Conservation (phyloP, 345 rosid genomes). For the Boechera retrofracta region DNA sequence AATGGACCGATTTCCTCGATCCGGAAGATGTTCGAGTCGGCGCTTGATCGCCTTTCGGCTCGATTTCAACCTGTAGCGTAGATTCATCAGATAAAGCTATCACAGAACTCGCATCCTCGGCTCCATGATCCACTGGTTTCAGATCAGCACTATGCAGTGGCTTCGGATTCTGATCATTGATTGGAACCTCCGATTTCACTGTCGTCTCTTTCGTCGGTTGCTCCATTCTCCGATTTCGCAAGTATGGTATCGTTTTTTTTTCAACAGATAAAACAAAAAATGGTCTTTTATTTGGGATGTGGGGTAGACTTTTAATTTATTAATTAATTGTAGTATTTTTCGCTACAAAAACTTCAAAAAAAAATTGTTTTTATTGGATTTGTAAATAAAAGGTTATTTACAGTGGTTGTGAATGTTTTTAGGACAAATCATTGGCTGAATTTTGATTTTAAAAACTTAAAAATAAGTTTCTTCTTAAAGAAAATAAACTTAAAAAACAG, state of each 20-base stretch:
- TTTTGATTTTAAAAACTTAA: neutral
- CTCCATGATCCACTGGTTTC: conserved; percentile 44
- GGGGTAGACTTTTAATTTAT: conserved; percentile 9
- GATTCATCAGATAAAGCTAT: conserved; percentile 39
- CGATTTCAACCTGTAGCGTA: conserved; percentile 36
- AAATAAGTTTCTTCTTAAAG: neutral
- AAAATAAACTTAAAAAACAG: neutral
- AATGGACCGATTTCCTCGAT: conserved; percentile 65
- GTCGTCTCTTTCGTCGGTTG: conserved; percentile 51
- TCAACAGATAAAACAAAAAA: neutral
- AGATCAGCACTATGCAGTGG: conserved; percentile 33
- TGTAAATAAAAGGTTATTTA: neutral
- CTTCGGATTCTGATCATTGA: conserved; percentile 45
- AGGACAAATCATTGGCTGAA: neutral
- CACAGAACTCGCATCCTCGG: conserved; percentile 40
- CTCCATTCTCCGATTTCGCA: conserved; percentile 51
- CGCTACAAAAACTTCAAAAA: neutral
- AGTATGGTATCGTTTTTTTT: conserved; percentile 9
- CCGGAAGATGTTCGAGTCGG: conserved; percentile 39
- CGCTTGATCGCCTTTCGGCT: conserved; percentile 31
- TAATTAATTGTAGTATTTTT: neutral
- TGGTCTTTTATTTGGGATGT: neutral
- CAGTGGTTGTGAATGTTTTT: conserved; percentile 1
- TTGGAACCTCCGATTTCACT: conserved; percentile 58
- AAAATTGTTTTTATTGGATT: neutral